Conservation (phyloP, 1,284 basidiomycete species). For the Cerioporus squamosus region DNA sequence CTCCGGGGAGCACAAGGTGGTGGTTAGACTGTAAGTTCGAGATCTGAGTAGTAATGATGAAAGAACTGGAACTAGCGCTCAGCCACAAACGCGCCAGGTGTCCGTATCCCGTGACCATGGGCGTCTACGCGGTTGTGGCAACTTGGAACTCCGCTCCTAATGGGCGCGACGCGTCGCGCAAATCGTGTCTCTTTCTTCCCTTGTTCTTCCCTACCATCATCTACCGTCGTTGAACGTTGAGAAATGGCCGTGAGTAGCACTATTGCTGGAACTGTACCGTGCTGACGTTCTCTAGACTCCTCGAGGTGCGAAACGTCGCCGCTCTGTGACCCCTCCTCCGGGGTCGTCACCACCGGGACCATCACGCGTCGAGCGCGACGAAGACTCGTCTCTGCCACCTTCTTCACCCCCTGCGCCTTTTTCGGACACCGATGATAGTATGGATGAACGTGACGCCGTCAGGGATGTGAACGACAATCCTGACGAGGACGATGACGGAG, state of each 20-base stretch:
- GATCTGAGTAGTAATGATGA: too few species aligned
- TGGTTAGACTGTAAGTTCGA: neutral
- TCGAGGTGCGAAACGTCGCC: slow-evolving; percentile 60
- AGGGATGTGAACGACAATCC: slow-evolving; percentile 68
- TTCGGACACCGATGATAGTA: slow-evolving; percentile 85
- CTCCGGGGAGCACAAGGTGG: neutral
- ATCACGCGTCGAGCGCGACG: slow-evolving; percentile 53
- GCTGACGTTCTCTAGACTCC: slow-evolving; percentile 20
- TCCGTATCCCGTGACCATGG: neutral
- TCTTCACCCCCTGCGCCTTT: slow-evolving; percentile 85
- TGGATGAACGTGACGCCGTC: slow-evolving; percentile 79
- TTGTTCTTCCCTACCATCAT: neutral
- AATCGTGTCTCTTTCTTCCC: slow-evolving; percentile 13
- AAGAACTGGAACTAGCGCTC: too few species aligned
- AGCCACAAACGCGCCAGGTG: neutral
- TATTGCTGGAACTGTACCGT: neutral
- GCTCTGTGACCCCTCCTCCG: slow-evolving; percentile 58
- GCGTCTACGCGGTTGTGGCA: slow-evolving; percentile 31
- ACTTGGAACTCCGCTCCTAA: slow-evolving; percentile 30
- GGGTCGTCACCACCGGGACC: slow-evolving; percentile 59
- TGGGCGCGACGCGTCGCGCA: slow-evolving; percentile 31
- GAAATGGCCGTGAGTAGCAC: slow-evolving; percentile 17
- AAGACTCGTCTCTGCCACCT: slow-evolving; percentile 76
- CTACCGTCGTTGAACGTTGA: neutral
- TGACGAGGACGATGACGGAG: slow-evolving; percentile 85